Percentiles rank a stretch among this genome's conserved stretches.
Evolutionary conservation across 2,329 filamentous ascomycete species (phyloP).

Genomic region (Penicillium polonicum): DNA sequence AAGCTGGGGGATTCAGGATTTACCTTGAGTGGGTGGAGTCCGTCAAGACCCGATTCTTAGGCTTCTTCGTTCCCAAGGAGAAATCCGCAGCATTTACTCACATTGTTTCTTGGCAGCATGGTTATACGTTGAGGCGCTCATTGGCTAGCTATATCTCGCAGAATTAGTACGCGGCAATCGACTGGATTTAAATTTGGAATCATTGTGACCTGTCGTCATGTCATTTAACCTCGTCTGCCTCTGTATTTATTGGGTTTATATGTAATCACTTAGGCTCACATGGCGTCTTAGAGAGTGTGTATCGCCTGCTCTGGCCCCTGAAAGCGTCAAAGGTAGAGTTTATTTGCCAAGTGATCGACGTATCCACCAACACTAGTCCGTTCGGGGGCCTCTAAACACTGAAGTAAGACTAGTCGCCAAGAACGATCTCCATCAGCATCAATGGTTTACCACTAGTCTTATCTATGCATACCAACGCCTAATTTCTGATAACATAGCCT

Average conservation of each 20-base stretch:
- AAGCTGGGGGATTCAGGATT: neutral
- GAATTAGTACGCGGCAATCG: neutral
- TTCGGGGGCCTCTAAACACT: conserved; percentile 8
- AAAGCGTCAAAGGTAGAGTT: conserved; percentile 7
- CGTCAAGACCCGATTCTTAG: neutral
- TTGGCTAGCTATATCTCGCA: neutral
- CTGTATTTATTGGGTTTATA: neutral
- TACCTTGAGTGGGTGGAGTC: neutral
- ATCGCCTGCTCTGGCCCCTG: conserved; percentile 9
- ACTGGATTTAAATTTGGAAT: neutral
- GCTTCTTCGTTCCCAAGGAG: neutral
- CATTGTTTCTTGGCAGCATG: conserved; percentile 4
- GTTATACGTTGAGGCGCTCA: neutral
- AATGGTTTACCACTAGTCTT: conserved; percentile 15
- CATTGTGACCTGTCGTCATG: neutral
- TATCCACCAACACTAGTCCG: conserved; percentile 10
- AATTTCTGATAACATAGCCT: conserved; percentile 17
- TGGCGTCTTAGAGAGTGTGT: neutral
- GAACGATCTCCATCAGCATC: conserved; percentile 13
- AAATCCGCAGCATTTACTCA: conserved; percentile 1
- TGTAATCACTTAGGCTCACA: neutral
- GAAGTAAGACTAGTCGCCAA: conserved; percentile 13
- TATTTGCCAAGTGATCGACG: conserved; percentile 23
- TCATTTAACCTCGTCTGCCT: too few species aligned
- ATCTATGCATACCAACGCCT: conserved; percentile 3